A percentile compares a stretch with the other conserved stretches of the same genome.
Conservation (phyloP, 2,329 filamentous ascomycete species). For the Falciphora oryzae region DNA sequence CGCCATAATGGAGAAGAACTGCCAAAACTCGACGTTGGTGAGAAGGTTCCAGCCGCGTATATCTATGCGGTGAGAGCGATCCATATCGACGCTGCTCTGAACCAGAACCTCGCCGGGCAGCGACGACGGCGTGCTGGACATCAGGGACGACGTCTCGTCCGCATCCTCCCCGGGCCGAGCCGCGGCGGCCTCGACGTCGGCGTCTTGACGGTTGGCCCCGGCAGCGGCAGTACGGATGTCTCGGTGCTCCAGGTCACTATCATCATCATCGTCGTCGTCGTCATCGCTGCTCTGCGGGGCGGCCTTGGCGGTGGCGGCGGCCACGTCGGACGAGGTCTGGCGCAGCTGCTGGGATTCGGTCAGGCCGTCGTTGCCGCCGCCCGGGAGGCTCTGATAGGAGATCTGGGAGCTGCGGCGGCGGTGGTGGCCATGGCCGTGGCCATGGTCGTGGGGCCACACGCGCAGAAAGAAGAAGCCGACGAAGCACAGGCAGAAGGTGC, state of each 20-base stretch:
- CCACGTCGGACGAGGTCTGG: slow-evolving; percentile 34
- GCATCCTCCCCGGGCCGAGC: slow-evolving; percentile 18
- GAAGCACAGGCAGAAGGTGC: slow-evolving; percentile 71
- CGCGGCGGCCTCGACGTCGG: slow-evolving; percentile 11
- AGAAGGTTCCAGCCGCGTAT: slow-evolving; percentile 78
- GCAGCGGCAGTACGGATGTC: background rate
- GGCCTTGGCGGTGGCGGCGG: slow-evolving; percentile 32
- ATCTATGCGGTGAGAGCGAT: slow-evolving; percentile 79
- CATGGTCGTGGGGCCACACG: slow-evolving; percentile 53
- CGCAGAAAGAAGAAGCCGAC: slow-evolving; percentile 79
- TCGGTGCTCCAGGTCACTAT: slow-evolving; percentile 5
- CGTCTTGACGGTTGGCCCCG: background rate
- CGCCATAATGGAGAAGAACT: slow-evolving; percentile 80
- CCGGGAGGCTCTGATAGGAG: slow-evolving; percentile 50
- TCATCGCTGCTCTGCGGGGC: slow-evolving; percentile 24
- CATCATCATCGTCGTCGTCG: background rate
- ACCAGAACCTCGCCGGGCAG: slow-evolving; percentile 45
- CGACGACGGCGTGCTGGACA: slow-evolving; percentile 51
- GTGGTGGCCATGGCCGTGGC: slow-evolving; percentile 15
- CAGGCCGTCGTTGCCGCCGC: slow-evolving; percentile 21
- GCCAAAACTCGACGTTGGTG: slow-evolving; percentile 76
- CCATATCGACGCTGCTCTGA: slow-evolving; percentile 60
- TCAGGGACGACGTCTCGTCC: slow-evolving; percentile 76
- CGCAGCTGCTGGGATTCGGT: slow-evolving; percentile 33
- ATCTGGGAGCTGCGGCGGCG: slow-evolving; percentile 33